These are phyloP conservation scores for Chaetomium sp. DNA, from an alignment of 2,329 filamentous ascomycete genomes.

Conservation along the genomic window DNA sequence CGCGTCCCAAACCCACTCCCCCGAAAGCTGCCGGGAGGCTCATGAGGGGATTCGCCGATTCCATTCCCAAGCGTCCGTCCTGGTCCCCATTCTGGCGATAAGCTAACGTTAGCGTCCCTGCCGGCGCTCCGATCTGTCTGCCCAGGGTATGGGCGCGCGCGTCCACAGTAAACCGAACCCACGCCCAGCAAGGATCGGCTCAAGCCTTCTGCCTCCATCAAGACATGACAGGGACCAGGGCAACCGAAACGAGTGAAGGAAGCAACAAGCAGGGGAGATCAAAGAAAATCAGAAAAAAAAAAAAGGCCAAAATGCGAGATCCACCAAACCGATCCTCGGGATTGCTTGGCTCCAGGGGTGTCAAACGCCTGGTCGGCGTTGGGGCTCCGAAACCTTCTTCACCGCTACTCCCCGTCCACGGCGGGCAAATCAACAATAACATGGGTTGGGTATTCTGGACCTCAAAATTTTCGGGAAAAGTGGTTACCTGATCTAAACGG, in stretches of 20 bases:
- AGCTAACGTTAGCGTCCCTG: too few species aligned
- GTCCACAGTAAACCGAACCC: too few species aligned
- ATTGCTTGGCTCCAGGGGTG: slow-evolving; percentile 17
- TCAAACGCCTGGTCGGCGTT: slow-evolving; percentile 8
- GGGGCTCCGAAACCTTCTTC: slow-evolving; percentile 11
- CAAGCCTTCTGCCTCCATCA: too few species aligned
- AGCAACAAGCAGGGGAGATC: background rate
- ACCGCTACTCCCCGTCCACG: slow-evolving; percentile 14
- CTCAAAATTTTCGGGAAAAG: background rate
- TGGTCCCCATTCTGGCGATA: too few species aligned
- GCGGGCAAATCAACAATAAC: background rate
- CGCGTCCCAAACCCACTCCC: too few species aligned
- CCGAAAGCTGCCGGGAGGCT: too few species aligned
- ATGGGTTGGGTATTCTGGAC: background rate
- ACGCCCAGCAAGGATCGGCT: too few species aligned
- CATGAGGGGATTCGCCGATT: too few species aligned
- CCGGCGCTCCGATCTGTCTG: too few species aligned
- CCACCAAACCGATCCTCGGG: slow-evolving; percentile 13
- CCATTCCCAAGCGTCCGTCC: too few species aligned
- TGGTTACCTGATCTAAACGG: background rate
- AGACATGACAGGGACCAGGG: background rate
- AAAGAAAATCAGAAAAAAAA: background rate
- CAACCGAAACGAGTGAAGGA: background rate
- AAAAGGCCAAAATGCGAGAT: slow-evolving; percentile 7
- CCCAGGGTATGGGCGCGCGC: too few species aligned